Percentiles rank a stretch among this genome's conserved stretches.
These are phyloP conservation scores for Moesziomyces globuligerus DNA, from an alignment of 1,284 basidiomycete genomes.

Conservation along the genomic window DNA sequence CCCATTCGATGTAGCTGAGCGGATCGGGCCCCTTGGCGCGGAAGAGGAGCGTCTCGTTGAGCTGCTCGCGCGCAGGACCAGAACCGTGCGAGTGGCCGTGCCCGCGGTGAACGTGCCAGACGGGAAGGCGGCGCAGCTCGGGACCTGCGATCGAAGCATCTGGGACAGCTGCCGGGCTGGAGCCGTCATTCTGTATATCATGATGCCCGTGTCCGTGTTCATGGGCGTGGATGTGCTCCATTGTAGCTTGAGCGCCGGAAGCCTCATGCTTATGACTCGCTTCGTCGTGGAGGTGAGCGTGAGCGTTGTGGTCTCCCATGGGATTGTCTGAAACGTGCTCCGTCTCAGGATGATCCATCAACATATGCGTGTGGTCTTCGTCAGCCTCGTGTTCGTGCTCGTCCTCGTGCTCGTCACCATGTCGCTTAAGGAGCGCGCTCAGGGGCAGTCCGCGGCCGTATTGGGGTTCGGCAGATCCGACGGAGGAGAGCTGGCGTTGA, in stretches of 20 bases:
- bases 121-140: constrained; percentile 18
- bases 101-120: constrained; percentile 28
- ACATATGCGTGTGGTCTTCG: constrained; percentile 3
- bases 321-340: background rate
- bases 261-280: constrained; percentile 3
- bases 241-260: background rate
- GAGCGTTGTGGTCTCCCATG: background rate
- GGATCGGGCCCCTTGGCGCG: constrained; percentile 59
- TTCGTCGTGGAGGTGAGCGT: constrained; percentile 1
- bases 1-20: constrained; percentile 66
- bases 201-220: constrained; percentile 3
- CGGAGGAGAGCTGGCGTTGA: background rate
- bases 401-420: constrained; percentile 41
- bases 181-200: constrained; percentile 5
- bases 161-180: constrained; percentile 21
- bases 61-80: constrained; percentile 22
- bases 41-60: constrained; percentile 61
- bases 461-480: background rate
- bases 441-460: background rate
- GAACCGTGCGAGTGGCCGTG: constrained; percentile 48
- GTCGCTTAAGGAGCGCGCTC: constrained; percentile 9
- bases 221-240: background rate
- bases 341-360: constrained; percentile 3
- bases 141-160: constrained; percentile 12
- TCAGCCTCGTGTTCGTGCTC: constrained; percentile 24